A percentile compares a stretch with the other conserved stretches of the same genome.
Evolutionary conservation across 2,329 filamentous ascomycete genomes (phyloP).

Genomic region (Exserohilum turcica): DNA sequence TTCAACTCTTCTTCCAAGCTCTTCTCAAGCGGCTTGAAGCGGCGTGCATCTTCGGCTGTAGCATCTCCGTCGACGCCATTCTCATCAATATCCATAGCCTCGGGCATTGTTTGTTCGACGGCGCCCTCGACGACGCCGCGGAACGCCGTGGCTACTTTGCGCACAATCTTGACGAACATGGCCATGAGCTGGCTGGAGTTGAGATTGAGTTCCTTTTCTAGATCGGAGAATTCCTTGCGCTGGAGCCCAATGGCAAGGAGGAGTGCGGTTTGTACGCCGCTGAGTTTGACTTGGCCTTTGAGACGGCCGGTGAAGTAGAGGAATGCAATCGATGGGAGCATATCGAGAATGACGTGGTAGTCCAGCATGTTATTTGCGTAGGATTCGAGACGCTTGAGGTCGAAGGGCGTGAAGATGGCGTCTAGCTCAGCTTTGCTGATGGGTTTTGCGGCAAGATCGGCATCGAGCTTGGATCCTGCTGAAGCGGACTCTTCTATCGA

Average conservation of each 20-base stretch:
- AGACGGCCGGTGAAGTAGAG: constrained; percentile 86
- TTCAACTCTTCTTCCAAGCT: constrained; percentile 81
- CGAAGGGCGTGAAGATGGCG: constrained; percentile 80
- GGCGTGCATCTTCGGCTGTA: constrained; percentile 62
- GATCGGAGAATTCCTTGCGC: constrained; percentile 79
- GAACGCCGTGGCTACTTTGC: constrained; percentile 84
- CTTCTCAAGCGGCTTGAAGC: constrained; percentile 72
- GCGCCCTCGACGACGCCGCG: constrained; percentile 74
- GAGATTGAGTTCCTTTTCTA: constrained; percentile 79
- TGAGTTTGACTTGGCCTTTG: constrained; percentile 69
- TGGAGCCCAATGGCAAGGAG: constrained; percentile 88
- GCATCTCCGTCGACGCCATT: constrained; percentile 61
- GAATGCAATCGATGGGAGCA: constrained; percentile 79
- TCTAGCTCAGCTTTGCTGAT: constrained; percentile 80
- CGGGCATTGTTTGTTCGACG: constrained; percentile 55
- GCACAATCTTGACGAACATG: constrained; percentile 96
- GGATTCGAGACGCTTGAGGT: constrained; percentile 90
- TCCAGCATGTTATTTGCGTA: constrained; percentile 98
- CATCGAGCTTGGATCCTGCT: constrained; percentile 70
- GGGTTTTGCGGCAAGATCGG: constrained; percentile 54
- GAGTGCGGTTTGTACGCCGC: constrained; percentile 82
- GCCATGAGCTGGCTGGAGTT: constrained; percentile 81
- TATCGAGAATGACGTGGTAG: constrained; percentile 94
- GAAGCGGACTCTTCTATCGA: constrained; percentile 87
- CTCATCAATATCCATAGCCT: constrained; percentile 47